Base-by-base conservation (phyloP, 2,329 filamentous ascomycete genomes). In the Botryosphaeria dothidea region DNA sequence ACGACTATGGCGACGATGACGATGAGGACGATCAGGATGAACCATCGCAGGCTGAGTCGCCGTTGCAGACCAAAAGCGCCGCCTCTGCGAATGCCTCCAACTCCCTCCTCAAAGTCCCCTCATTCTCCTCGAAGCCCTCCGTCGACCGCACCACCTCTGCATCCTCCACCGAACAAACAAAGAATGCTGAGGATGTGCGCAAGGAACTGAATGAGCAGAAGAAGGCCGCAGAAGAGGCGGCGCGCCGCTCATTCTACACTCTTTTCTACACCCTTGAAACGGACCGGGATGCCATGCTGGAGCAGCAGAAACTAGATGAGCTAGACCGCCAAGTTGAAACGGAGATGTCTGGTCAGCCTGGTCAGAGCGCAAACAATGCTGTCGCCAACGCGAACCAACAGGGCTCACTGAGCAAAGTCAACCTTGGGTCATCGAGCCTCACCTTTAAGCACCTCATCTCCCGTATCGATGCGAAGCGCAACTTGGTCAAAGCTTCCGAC, bases 371-470 rank as follows among this genome's bases (percentile, higher is more conserved):
- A 62, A 85, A 80, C 66, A 81, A 81, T 66, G 81, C 81, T 68
- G 83, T 83, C 48, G 72, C 71, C 15, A 71, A 80, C 19, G 82
- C 81, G 15, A 86, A 88, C 69, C 91, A 92, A 69, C 92, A 96
- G 73, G 94, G 95, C 62, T 93, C 93, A 36, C 84, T 99, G 65
- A 97, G 93, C 76, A 97, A 88, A 76, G 92, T 94, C 63, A 98
- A 99, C 77, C 85, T 99, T 13, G 95, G 95, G 74, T 93, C 95
- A 61, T 98, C 95, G 3, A 98, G 93, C 77, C 83, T 99, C 69
- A 98, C 95, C 4, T 83, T 99, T 64, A 99, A 99, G 80, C 94
- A 99, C 78, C 88, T 99, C 67, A 98, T 99, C 74, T 92, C 93
- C 46, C 88, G 93, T 65, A 97, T 99, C 74, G 95, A 99, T 77